phyloP scores from a whole-genome alignment of 208 protist genomes.

The Leptomonas pyrrhocoris region DNA sequence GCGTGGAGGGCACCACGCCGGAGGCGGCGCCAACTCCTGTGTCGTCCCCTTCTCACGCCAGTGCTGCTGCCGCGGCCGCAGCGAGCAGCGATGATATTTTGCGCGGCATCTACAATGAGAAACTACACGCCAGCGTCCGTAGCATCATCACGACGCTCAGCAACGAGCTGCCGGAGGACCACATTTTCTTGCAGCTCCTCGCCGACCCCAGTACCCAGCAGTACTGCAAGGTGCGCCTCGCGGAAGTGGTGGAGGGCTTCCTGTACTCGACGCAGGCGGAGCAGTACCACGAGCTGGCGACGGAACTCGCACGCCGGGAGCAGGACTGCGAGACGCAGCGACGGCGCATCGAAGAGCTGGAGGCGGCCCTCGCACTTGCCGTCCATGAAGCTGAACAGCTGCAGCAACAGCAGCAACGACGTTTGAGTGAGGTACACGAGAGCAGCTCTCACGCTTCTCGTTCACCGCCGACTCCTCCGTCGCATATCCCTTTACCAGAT shows the following conservation, averaged over 20 bases:
- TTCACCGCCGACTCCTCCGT: not conserved
- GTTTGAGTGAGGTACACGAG: not conserved
- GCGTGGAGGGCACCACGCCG: not conserved
- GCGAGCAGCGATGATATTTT: constrained; percentile 37
- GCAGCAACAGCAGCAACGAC: constrained; percentile 4
- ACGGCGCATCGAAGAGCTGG: constrained; percentile 42
- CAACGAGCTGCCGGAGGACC: constrained; percentile 67
- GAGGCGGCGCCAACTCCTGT: not conserved
- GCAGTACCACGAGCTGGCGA: constrained; percentile 77
- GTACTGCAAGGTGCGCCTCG: constrained; percentile 74
- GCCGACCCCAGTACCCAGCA: constrained; percentile 64
- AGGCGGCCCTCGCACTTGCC: constrained; percentile 22
- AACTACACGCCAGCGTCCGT: constrained; percentile 63
- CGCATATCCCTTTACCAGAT: not conserved
- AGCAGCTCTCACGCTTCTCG: constrained; percentile 5
- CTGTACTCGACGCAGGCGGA: constrained; percentile 74
- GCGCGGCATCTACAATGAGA: constrained; percentile 69
- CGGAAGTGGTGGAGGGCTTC: constrained; percentile 82
- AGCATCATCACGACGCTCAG: constrained; percentile 61
- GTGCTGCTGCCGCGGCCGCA: not conserved
- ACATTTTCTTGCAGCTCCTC: constrained; percentile 81
- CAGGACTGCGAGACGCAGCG: constrained; percentile 40
- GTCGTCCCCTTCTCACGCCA: not conserved
- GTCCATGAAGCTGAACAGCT: not conserved
- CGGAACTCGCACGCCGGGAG: constrained; percentile 64